Evolutionary conservation across 2,329 filamentous ascomycete genomes (phyloP).

Genomic region (Pseudopithomyces maydicus): DNA sequence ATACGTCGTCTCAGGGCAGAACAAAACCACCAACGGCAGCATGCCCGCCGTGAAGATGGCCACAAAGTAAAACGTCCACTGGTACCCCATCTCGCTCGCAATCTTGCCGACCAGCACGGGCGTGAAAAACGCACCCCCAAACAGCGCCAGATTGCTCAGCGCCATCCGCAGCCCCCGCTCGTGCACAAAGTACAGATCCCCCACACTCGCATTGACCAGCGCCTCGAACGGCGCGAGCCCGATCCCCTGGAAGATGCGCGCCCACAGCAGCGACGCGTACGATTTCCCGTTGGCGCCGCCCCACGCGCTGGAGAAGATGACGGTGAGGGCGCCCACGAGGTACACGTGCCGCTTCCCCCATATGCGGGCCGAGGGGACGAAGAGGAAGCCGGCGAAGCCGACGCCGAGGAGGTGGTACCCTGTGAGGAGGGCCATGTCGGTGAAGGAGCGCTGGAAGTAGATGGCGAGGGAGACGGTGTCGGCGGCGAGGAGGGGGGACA

Average conservation of each 20-base stretch:
- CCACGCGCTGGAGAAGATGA: conserved; percentile 79
- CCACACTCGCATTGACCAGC: conserved; percentile 84
- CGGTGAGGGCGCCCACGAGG: conserved; percentile 73
- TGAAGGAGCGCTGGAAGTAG: conserved; percentile 69
- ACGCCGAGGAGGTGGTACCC: conserved; percentile 87
- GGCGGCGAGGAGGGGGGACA: conserved; percentile 85
- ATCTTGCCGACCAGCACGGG: conserved; percentile 92
- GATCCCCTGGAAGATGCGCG: conserved; percentile 84
- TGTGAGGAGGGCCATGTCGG: conserved; percentile 79
- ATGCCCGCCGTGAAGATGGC: conserved; percentile 78
- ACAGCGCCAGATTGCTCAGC: conserved; percentile 71
- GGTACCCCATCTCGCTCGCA: conserved; percentile 75
- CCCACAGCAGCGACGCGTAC: conserved; percentile 75
- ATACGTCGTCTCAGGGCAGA: conserved; percentile 86
- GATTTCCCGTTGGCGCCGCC: conserved; percentile 70
- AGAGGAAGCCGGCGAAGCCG: conserved; percentile 79
- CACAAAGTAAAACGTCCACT: conserved; percentile 87
- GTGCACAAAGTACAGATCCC: conserved; percentile 90
- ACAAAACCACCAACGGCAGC: conserved; percentile 73
- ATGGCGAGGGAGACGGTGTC: conserved; percentile 80
- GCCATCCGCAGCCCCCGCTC: conserved; percentile 88
- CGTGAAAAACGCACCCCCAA: conserved; percentile 75
- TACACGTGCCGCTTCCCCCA: conserved; percentile 95
- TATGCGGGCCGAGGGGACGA: conserved; percentile 84
- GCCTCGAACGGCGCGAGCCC: conserved; percentile 89